Evolutionary conservation across 2,329 filamentous ascomycete species (phyloP).

Genomic region (Diplodia mutila): DNA sequence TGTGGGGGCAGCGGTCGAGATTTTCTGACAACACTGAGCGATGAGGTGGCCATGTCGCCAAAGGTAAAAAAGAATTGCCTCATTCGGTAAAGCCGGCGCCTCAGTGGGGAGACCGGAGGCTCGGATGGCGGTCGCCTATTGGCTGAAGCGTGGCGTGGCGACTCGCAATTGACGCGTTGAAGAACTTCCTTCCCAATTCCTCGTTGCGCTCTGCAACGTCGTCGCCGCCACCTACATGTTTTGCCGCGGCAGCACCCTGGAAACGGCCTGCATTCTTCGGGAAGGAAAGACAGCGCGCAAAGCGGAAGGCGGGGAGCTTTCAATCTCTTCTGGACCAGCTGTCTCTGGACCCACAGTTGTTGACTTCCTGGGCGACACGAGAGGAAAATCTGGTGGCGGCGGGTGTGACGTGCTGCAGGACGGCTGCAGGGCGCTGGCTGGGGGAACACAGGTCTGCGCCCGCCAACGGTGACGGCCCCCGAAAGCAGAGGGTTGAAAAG

Average conservation of each 20-base stretch:
- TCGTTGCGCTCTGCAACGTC: not conserved
- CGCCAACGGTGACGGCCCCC: not conserved
- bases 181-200: not conserved
- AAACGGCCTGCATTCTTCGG: not conserved
- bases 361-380: not conserved
- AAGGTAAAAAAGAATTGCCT: not conserved
- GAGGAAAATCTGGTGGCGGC: slow-evolving; percentile 14
- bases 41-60: not conserved
- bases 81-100: slow-evolving; percentile 4
- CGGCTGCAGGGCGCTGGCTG: slow-evolving; percentile 8
- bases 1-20: not conserved
- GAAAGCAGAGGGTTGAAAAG: not conserved
- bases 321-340: not conserved
- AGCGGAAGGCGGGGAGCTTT: no score
- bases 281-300: not conserved
- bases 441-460: not conserved
- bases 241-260: not conserved
- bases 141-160: not conserved
- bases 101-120: slow-evolving; percentile 2
- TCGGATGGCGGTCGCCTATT: not conserved
- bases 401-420: slow-evolving; percentile 14
- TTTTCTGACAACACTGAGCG: not conserved
- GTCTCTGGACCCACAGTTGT: not conserved
- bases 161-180: not conserved
- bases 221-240: no score